Evolutionary conservation across 2,329 filamentous ascomycete genomes (phyloP).

Genomic region (Mycosphaerella arachidis): DNA sequence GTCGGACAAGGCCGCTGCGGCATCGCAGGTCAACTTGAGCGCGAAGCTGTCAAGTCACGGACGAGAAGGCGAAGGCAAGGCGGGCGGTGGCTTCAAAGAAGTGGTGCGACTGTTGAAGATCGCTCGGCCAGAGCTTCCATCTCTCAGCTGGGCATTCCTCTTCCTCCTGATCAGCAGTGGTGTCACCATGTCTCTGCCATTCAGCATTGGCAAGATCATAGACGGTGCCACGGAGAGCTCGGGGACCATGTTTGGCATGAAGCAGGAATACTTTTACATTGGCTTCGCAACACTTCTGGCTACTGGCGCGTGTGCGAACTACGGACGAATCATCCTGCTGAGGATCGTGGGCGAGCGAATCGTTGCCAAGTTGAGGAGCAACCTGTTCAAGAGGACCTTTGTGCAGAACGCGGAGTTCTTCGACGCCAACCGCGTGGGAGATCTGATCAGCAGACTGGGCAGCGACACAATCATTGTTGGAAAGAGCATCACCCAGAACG

Average conservation of each 20-base stretch:
- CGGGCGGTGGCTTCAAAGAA: constrained; percentile 61
- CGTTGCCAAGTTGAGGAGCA: constrained; percentile 80
- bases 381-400: constrained; percentile 86
- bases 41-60: constrained; percentile 84
- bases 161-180: constrained; percentile 84
- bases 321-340: constrained; percentile 86
- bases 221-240: constrained; percentile 78
- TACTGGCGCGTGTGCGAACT: constrained; percentile 83
- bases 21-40: constrained; percentile 82
- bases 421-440: constrained; percentile 93
- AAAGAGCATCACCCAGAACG: constrained; percentile 96
- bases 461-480: constrained; percentile 97
- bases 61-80: constrained; percentile 39
- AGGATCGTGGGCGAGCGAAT: constrained; percentile 93
- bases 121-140: constrained; percentile 75
- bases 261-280: constrained; percentile 81
- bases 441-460: constrained; percentile 89
- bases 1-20: constrained; percentile 80
- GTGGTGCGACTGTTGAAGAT: constrained; percentile 86
- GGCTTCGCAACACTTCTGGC: constrained; percentile 70
- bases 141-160: constrained; percentile 74
- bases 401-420: constrained; percentile 99
- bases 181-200: constrained; percentile 94
- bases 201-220: constrained; percentile 92
- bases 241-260: constrained; percentile 74